Base-by-base conservation (phyloP, 1,284 basidiomycete species). In the Leccinum fuscescens region DNA sequence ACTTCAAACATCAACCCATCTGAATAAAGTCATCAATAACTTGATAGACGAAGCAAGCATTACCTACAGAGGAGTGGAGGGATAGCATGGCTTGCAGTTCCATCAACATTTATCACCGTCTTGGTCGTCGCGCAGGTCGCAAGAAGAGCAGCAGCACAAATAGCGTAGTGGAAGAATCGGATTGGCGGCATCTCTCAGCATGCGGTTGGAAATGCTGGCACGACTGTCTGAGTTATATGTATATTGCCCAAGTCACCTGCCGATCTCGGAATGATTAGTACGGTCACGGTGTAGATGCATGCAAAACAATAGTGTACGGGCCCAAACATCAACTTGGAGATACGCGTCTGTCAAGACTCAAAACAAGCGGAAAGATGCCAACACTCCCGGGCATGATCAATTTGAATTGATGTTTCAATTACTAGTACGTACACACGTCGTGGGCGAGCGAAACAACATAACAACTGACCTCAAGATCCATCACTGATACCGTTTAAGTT, bases 1-100 rank as follows among this genome's bases (percentile, higher is more conserved):
- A 77, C 83, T 77, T 85, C 83, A 46, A 80, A 85, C 83, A 85
- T 85, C 58, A 78, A 76, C 8, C 83, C 83, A 67, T 77, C 83
- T 85, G 56, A 4, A n/a, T 9, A 46, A 17, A 24, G 15, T 37
- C 24, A 60, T 58, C 6, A 44, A 44, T 44, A 68, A 31, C 6
- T 33, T 55, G 17, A 60, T 54, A 27, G 33, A 54, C 5, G 52
- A 14, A 14, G n/a, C 8, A 17, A 31, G 46, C 6, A 6, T 33
- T 37, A 75, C 82, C 66, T 61, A 83, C 83, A 85, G 57, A 85
- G 68, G 2, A 80, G 79, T 0, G 77, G 76, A 8, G 84, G 82
- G 50, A 84, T 79, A 8, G 76, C 65, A 68, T 85, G 83, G 58
- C 79, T 80, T 0, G 81, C 78, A 4, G 77, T 78, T 39, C 76